Evolutionary conservation across 2,329 filamentous ascomycete genomes (phyloP).

Genomic region (Byssothecium circinans): DNA sequence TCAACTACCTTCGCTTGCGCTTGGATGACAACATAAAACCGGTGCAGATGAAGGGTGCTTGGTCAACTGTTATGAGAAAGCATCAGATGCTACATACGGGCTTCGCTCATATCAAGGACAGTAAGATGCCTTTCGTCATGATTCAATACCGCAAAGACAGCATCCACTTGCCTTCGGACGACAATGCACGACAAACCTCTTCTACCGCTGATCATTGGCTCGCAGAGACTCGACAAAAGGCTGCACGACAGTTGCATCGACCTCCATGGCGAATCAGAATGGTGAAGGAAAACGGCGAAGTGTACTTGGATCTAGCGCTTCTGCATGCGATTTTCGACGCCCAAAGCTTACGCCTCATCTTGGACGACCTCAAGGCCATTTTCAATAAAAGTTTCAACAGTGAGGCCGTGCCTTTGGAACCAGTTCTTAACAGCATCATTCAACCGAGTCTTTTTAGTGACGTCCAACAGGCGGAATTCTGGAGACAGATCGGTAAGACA

Average conservation of each 20-base stretch:
- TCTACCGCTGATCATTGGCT: slow-evolving; percentile 28
- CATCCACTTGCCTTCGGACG: slow-evolving; percentile 41
- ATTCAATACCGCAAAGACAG: slow-evolving; percentile 56
- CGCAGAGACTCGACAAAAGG: slow-evolving; percentile 19
- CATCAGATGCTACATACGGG: slow-evolving; percentile 78
- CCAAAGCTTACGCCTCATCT: slow-evolving; percentile 66
- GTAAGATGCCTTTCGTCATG: slow-evolving; percentile 71
- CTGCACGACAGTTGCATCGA: slow-evolving; percentile 51
- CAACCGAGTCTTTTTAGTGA: slow-evolving; percentile 34
- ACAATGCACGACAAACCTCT: neutral
- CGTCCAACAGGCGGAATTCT: slow-evolving; percentile 56
- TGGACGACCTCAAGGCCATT: slow-evolving; percentile 59
- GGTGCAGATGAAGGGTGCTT: slow-evolving; percentile 57
- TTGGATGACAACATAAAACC: slow-evolving; percentile 49
- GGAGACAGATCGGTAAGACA: slow-evolving; percentile 59
- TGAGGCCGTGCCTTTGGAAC: slow-evolving; percentile 42
- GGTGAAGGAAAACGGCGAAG: slow-evolving; percentile 26
- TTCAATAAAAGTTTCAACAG: slow-evolving; percentile 37
- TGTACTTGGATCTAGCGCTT: slow-evolving; percentile 55
- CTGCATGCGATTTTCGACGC: slow-evolving; percentile 90
- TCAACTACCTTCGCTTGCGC: slow-evolving; percentile 68
- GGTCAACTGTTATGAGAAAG: slow-evolving; percentile 55
- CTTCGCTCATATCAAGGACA: slow-evolving; percentile 65
- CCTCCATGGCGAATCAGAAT: slow-evolving; percentile 68
- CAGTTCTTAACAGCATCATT: slow-evolving; percentile 51